Conservation (phyloP, 176 grass and related monocot genomes). For the Elymus sibiricus region DNA sequence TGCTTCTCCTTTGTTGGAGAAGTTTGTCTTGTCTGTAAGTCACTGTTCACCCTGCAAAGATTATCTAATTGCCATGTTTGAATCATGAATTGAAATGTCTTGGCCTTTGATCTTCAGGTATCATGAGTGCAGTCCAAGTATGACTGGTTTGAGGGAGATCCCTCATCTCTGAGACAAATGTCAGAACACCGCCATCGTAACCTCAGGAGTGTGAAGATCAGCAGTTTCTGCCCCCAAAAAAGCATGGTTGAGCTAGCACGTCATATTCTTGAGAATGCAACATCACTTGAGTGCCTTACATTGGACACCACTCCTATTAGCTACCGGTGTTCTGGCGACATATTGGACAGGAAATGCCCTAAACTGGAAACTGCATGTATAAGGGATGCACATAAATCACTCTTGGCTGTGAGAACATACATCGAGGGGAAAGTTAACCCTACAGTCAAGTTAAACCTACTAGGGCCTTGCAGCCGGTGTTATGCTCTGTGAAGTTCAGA, state of each 20-base stretch:
- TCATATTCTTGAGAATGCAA: background rate
- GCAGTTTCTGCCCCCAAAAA: background rate
- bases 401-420: background rate
- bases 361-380: background rate
- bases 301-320: background rate
- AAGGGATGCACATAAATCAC: no score
- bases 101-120: background rate
- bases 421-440: background rate
- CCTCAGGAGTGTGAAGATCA: background rate
- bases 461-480: background rate
- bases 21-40: background rate
- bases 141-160: background rate
- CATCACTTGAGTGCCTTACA: background rate
- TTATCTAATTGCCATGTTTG: background rate
- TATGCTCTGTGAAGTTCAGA: background rate
- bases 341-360: background rate
- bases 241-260: constrained; percentile 13
- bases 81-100: background rate
- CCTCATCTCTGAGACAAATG: background rate
- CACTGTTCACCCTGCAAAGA: background rate
- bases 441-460: background rate
- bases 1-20: constrained; percentile 12
- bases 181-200: background rate
- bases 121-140: background rate
- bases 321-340: background rate